Base-by-base conservation (phyloP, 495 filamentous ascomycete species). In the Cercophora sp. region DNA sequence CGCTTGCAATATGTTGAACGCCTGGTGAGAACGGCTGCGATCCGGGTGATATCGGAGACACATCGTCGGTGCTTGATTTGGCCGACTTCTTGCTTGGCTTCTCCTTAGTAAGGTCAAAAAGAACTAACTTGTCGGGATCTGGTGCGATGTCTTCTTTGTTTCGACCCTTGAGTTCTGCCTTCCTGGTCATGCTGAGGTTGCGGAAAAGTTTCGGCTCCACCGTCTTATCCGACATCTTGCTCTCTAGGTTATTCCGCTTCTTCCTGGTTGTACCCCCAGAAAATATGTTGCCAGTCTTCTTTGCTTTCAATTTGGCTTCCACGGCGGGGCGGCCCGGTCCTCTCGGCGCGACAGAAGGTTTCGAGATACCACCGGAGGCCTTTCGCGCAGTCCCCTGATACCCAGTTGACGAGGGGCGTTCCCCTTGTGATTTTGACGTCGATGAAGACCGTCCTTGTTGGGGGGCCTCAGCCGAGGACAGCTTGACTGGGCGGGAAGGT, bases 71-170 rank as follows among this genome's bases (percentile, higher is more conserved):
- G n/a, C n/a, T n/a, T n/a, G n/a, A n/a, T n/a, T n/a, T n/a, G n/a
- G n/a, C n/a, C n/a, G 29, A 32, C 8, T 13, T 32, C 13, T 13
- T 32, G 6, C 29, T 32, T 32, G 29, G 29, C 29, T 32, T 6
- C 29, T n/a, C n/a, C n/a, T n/a, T n/a, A n/a, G 29, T 6, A 32
- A 60, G 42, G 1, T 36, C 41, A 18, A 56, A 53, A 1, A 66
- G 55, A 3, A 29, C 19, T 2, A 60, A 19, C 0, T 51, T 37
- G 18, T 55, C 49, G n/a, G 35, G 3, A 29, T 61, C 55, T 2
- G 63, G 61, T 3, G 66, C 41, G 11, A 53, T n/a, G 23, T 69
- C 64, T 43, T 67, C 64, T 36, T 48, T 69, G 5, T 51, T 54
- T n/a, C 64, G 57, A 5, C 51, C 49, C 29, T 32, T n/a, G n/a